Base-by-base conservation (phyloP, 1,284 basidiomycete species). In the Mycena sp. region DNA sequence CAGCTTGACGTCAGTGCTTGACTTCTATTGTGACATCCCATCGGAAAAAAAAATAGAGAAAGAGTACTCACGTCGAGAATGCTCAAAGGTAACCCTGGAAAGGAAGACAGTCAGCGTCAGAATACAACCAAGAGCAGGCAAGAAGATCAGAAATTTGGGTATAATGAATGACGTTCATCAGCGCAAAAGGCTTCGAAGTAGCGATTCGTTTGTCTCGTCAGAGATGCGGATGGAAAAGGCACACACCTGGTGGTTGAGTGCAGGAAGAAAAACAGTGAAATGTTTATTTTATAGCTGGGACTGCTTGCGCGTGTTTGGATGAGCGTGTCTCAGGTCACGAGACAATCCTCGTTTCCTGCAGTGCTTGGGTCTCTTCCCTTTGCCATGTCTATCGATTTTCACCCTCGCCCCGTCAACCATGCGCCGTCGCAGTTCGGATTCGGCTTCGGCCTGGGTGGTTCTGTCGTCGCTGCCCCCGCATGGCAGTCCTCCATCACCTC, bases 81-180 rank as follows among this genome's bases (percentile, higher is more conserved):
- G 9, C 29, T 12, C 17, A 16, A n/a, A 49, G 30, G 32, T 14
- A 35, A 35, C 32, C 32, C 7, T 35, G 32, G 43, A 48, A 56
- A 50, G 58, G 19, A 64, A 40, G 23, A 44, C 51, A 54, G 58
- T 61, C 54, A 63, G 46, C 38, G 60, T 65, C 17, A 7, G 32
- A 50, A 65, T 51, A 69, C 56, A 58, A 58, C 30, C n/a, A 44
- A 37, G 40, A 12, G 30, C 49, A 26, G 41, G 44, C 49, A 57
- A 67, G 43, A 66, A 76, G 71, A 78, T 93, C 91, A 79, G 91
- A 92, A 92, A 93, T 92, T 92, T 92, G 91, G 91, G 91, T 92
- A 92, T 93, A 86, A n/a, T 82, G 76, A 81, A 81, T 72, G 72
- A 75, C 73, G 75, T 80, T 92, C 91, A 92, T 85, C 17, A 88